These are phyloP conservation scores for Polychaeton citri DNA, from an alignment of 2,329 filamentous ascomycete species.

Conservation along the genomic window DNA sequence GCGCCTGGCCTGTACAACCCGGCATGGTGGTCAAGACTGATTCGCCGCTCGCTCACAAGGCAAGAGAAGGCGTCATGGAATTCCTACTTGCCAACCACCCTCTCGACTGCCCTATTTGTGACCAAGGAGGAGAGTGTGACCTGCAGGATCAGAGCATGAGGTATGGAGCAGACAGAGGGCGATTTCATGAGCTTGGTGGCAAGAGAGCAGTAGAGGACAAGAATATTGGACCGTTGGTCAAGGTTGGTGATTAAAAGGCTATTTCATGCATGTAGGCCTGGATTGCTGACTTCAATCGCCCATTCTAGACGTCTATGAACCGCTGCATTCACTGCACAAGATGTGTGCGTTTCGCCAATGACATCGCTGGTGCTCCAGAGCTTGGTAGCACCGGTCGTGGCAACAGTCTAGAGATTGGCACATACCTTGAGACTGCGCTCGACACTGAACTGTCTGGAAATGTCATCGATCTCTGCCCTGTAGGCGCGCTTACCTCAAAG, in stretches of 20 bases:
- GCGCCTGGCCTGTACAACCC: conserved; percentile 95
- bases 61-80: conserved; percentile 97
- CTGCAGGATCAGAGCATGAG: conserved; percentile 99
- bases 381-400: conserved; percentile 88
- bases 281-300: not conserved
- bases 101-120: conserved; percentile 92
- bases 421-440: conserved; percentile 87
- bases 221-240: conserved; percentile 95
- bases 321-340: conserved; percentile 98
- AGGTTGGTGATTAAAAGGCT: conserved; percentile 37
- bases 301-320: conserved; percentile 87
- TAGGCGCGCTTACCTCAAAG: conserved; percentile 91
- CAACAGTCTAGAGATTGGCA: conserved; percentile 95
- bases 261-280: conserved; percentile 1
- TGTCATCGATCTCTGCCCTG: conserved; percentile 94
- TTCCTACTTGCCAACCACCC: conserved; percentile 94
- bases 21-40: conserved; percentile 99
- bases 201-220: conserved; percentile 99
- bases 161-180: conserved; percentile 88
- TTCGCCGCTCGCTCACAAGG: conserved; percentile 91
- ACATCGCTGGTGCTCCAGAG: conserved; percentile 89
- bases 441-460: conserved; percentile 94
- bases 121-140: conserved; percentile 98
- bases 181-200: conserved; percentile 89
- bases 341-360: conserved; percentile 95